Base-by-base conservation (phyloP, 306 rosid species). In the Fragaria nilgerrensis region DNA sequence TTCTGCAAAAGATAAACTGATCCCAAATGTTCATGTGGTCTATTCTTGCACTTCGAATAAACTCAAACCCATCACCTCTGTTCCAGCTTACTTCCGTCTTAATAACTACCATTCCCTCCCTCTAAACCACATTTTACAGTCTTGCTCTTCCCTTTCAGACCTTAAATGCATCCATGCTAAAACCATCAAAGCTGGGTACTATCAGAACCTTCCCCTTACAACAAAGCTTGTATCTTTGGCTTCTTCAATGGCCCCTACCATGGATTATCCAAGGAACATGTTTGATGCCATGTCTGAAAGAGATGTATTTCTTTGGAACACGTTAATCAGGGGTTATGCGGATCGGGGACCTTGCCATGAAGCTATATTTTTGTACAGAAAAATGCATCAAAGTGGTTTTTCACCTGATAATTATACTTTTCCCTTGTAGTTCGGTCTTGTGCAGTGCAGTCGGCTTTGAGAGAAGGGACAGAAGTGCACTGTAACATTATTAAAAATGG, bases 371-470 rank as follows among this genome's bases (percentile, higher is more conserved):
- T 86, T 93, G 34, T 91, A 84, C 66, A 77, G 86, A 64, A 85
- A 63, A 72, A 81, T 91, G 90, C 80, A 88, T 78, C 86, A 79
- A 34, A 53, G 71, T 80, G 90, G 93, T 53, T 85, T 91, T 55
- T 72, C 61, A 37, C 98, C 97, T 0, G 93, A 93, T 83, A 89
- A 88, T 62, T 91, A 84, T 69, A 93, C 98, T 27, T 88, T 89
- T 65, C 95, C 97, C 0, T 89, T 82, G 95, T 93, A 80, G 85
- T 93, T 61, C 89, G 90, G 67, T 96, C 98, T 1, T 93, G 95
- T 53, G 85, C 95, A 0, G 83, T 91, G 10, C 93, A 88, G 69
- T 89, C 91, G 56, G 88, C 88, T 5, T 43, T 88, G 80, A 88
- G 79, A 55, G 90, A 85, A 72, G 98, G 97, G 75, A 89, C 80